phyloP scores from a whole-genome alignment of 2,329 filamentous ascomycete species.

The Myriosclerotinia curreyana region DNA sequence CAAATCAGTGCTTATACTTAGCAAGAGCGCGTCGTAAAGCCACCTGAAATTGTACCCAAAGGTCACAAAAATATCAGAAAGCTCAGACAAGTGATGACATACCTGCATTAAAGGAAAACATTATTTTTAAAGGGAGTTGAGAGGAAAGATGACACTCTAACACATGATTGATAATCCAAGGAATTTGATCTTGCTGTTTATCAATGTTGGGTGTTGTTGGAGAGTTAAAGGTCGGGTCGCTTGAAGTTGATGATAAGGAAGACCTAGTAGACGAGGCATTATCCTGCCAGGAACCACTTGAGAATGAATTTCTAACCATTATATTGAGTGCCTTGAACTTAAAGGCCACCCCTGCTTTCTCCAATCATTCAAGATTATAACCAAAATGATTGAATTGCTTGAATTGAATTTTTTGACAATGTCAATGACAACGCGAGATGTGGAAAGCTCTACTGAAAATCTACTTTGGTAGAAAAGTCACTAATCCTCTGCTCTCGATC shows the following conservation, averaged over 20 bases:
- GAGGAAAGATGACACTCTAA: conserved; percentile 25
- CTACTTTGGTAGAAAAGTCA: neutral
- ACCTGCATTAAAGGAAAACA: conserved; percentile 37
- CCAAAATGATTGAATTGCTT: neutral
- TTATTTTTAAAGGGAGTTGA: conserved; percentile 33
- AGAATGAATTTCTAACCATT: conserved; percentile 9
- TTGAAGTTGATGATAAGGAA: conserved; percentile 16
- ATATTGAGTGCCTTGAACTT: neutral
- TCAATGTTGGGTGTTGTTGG: conserved; percentile 21
- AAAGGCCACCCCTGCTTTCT: neutral
- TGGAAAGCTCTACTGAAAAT: neutral
- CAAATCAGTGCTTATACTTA: neutral
- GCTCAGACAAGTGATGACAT: conserved; percentile 13
- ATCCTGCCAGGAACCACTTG: conserved; percentile 5
- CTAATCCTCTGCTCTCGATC: neutral
- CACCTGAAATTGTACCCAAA: too few species aligned
- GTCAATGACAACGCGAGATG: neutral
- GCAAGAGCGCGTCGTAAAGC: neutral
- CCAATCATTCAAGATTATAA: neutral
- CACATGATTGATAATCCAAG: conserved; percentile 34
- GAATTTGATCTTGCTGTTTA: conserved; percentile 19
- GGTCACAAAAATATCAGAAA: too few species aligned
- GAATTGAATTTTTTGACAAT: neutral
- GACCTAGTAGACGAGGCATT: conserved; percentile 2
- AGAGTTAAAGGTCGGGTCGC: conserved; percentile 2